A percentile compares a stretch with the other conserved stretches of the same genome.
phyloP scores from a whole-genome alignment of 2,329 filamentous ascomycete genomes.

The Coleophoma crateriformis region DNA sequence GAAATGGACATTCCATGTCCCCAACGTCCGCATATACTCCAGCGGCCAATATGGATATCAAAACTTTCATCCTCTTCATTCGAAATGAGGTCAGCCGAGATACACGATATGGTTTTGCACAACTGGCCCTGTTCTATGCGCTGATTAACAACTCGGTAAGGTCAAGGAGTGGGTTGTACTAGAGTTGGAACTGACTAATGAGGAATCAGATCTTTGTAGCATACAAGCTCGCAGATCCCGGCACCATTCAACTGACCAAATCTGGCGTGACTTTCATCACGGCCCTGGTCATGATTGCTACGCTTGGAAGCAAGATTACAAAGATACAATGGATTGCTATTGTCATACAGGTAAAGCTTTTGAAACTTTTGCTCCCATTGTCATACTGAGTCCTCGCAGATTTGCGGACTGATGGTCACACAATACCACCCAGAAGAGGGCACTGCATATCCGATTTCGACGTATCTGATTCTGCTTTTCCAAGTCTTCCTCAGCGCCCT shows the following conservation, averaged over 20 bases:
- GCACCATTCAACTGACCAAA: conserved; percentile 27
- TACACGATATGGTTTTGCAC: conserved; percentile 26
- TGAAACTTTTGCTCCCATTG: no score
- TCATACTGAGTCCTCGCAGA: conserved; percentile 2
- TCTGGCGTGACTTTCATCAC: conserved; percentile 28
- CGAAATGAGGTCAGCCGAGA: conserved; percentile 21
- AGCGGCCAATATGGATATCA: neutral
- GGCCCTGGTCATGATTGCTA: conserved; percentile 24
- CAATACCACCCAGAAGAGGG: conserved; percentile 25
- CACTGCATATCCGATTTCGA: conserved; percentile 22
- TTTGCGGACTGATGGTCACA: conserved; percentile 25
- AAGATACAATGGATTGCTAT: conserved; percentile 28
- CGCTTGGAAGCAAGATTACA: conserved; percentile 21
- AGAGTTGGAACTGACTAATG: conserved; percentile 5
- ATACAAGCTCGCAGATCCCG: conserved; percentile 27
- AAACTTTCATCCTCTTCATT: neutral
- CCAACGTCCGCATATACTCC: neutral
- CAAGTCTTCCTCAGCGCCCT: conserved; percentile 27
- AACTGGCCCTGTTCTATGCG: conserved; percentile 27
- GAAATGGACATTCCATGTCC: neutral
- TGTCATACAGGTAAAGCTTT: conserved; percentile 21
- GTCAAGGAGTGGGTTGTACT: no score
- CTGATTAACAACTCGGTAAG: conserved; percentile 26
- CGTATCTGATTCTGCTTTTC: conserved; percentile 26
- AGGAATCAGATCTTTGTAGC: conserved; percentile 22